Evolutionary conservation across 371 early-diverging fungal genomes (phyloP).

Genomic region (Fennellomyces sp.): DNA sequence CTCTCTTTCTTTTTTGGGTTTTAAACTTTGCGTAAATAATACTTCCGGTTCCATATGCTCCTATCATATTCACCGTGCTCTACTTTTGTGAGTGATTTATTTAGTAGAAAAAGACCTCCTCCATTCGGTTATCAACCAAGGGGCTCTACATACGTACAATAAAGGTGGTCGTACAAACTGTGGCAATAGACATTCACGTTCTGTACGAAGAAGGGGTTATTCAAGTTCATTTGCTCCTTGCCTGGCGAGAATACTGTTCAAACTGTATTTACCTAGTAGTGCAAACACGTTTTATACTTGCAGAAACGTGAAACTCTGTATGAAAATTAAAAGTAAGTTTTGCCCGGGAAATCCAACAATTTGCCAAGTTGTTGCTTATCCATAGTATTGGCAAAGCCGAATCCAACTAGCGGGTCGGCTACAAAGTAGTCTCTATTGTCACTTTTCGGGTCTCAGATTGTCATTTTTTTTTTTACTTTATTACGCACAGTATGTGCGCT

Average conservation of each 20-base stretch:
- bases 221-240: conserved; percentile 1
- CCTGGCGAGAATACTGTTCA: not conserved
- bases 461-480: too few relatives aligned
- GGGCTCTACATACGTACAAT: not conserved
- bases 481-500: not conserved
- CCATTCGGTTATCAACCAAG: not conserved
- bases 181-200: not conserved
- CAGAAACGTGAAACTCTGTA: not conserved
- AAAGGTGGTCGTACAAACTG: not conserved
- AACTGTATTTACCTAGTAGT: not conserved
- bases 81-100: not conserved
- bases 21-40: not conserved
- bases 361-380: too few relatives aligned
- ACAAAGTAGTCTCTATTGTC: too few relatives aligned
- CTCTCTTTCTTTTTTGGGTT: not conserved
- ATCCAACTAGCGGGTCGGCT: too few relatives aligned
- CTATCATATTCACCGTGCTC: not conserved
- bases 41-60: not conserved
- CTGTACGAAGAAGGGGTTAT: not conserved
- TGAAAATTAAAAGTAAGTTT: not conserved
- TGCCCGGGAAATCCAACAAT: not conserved
- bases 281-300: not conserved
- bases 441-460: too few relatives aligned
- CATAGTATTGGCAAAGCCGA: not conserved
- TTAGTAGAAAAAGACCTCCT: not conserved